Percentiles rank a stretch among this genome's conserved stretches.
phyloP scores from a whole-genome alignment of 768 basidiomycete species.

The Suillus plorans region DNA sequence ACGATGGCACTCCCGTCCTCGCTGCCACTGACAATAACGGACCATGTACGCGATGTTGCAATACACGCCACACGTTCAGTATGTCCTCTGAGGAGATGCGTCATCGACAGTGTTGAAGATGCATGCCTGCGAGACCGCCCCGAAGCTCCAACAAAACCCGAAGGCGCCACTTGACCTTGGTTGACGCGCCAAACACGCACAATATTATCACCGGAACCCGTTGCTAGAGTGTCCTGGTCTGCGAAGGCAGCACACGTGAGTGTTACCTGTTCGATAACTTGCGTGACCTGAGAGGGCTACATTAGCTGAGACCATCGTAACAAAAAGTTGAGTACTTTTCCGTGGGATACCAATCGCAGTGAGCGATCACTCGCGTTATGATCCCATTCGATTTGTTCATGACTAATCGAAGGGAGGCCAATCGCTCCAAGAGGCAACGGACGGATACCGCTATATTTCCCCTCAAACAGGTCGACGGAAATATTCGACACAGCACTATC shows the following conservation, averaged over 20 bases:
- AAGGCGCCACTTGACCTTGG: constrained; percentile 30
- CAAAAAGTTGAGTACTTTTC: constrained; percentile 43
- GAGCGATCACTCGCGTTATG: constrained; percentile 42
- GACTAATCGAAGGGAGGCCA: constrained; percentile 55
- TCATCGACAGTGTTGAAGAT: constrained; percentile 40
- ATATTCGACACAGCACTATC: constrained; percentile 40
- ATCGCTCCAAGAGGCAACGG: constrained; percentile 62
- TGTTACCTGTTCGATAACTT: constrained; percentile 72
- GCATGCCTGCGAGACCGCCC: constrained; percentile 20
- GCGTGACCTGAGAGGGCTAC: constrained; percentile 50
- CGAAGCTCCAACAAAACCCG: constrained; percentile 21
- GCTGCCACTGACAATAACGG: constrained; percentile 78
- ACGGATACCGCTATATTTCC: constrained; percentile 53
- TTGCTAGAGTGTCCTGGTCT: constrained; percentile 69
- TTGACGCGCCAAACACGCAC: constrained; percentile 80
- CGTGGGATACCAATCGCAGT: constrained; percentile 62
- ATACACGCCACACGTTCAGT: constrained; percentile 66
- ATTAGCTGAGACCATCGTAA: not conserved
- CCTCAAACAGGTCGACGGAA: constrained; percentile 42
- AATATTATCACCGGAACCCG: constrained; percentile 77
- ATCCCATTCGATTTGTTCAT: constrained; percentile 74
- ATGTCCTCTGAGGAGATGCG: constrained; percentile 82
- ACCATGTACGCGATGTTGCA: constrained; percentile 79
- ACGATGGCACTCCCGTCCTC: constrained; percentile 83
- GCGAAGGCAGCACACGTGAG: constrained; percentile 79